Conservation (phyloP, 352 stramenopile genomes). For the Phytophthora boehmeriae region DNA sequence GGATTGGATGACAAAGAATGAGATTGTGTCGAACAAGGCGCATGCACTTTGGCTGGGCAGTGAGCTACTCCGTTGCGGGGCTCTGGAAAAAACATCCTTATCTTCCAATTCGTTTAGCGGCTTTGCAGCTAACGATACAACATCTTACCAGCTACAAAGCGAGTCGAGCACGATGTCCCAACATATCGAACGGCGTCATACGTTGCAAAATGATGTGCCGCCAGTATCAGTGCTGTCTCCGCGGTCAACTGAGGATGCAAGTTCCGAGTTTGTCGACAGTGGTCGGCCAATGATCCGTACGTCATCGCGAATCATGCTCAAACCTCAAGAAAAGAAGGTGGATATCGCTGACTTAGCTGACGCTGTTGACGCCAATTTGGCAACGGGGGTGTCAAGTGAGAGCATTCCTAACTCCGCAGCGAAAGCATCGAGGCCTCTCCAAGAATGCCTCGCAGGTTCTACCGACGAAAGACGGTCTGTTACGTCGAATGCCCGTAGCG, state of each 20-base stretch:
- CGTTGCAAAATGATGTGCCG: conserved; percentile 22
- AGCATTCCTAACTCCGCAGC: conserved; percentile 15
- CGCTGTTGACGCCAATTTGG: conserved; percentile 37
- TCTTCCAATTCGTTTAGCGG: conserved; percentile 33
- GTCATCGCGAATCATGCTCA: conserved; percentile 38
- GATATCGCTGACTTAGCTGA: conserved; percentile 38
- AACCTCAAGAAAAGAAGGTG: conserved; percentile 37
- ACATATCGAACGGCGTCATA: conserved; percentile 19
- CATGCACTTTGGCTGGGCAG: conserved; percentile 79
- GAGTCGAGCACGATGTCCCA: conserved; percentile 45
- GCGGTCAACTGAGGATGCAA: conserved; percentile 17
- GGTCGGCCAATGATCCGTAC: conserved; percentile 26
- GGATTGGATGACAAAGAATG: conserved; percentile 79
- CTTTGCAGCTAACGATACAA: conserved; percentile 38
- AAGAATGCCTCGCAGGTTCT: conserved; percentile 27
- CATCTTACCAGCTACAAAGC: conserved; percentile 45
- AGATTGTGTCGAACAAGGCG: conserved; percentile 72
- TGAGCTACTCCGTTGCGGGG: conserved; percentile 67
- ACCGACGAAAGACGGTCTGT: conserved; percentile 61
- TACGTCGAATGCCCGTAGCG: conserved; percentile 38
- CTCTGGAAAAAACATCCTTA: conserved; percentile 47
- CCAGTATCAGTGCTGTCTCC: conserved; percentile 17
- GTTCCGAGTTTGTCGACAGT: conserved; percentile 12
- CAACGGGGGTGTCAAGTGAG: conserved; percentile 14
- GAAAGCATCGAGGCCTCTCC: conserved; percentile 26